Evolutionary conservation across 331 rosid genomes (phyloP).

Genomic region (Malus hybrid): DNA sequence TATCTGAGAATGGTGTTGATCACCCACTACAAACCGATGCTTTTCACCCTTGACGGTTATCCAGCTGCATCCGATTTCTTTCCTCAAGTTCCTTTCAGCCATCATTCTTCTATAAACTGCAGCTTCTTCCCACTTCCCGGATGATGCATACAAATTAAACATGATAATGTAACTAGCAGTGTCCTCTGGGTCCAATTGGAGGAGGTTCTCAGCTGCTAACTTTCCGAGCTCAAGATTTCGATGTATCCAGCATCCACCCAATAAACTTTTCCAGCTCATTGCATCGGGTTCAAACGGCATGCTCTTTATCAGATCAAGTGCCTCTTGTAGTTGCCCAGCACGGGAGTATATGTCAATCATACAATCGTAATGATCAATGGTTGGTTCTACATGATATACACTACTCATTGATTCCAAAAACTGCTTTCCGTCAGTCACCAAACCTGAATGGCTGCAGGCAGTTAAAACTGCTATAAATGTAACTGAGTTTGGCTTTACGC

Average conservation of each 20-base stretch:
- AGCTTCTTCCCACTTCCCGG: constrained; percentile 55
- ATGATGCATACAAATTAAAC: constrained; percentile 43
- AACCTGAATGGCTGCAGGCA: constrained; percentile 55
- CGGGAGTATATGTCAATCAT: constrained; percentile 56
- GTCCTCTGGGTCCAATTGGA: constrained; percentile 37
- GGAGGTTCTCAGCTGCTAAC: constrained; percentile 39
- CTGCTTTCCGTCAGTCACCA: constrained; percentile 37
- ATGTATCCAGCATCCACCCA: constrained; percentile 61
- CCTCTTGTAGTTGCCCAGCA: constrained; percentile 43
- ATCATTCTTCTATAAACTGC: constrained; percentile 39
- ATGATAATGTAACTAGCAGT: constrained; percentile 43
- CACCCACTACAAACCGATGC: constrained; percentile 49
- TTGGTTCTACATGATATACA: constrained; percentile 28
- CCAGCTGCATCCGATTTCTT: constrained; percentile 56
- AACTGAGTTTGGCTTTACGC: constrained; percentile 42
- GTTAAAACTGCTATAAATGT: constrained; percentile 51
- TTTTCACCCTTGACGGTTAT: constrained; percentile 41
- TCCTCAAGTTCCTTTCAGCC: constrained; percentile 42
- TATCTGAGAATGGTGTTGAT: constrained; percentile 48
- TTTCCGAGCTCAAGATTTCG: constrained; percentile 40
- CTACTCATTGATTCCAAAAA: constrained; percentile 44
- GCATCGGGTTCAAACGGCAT: constrained; percentile 42
- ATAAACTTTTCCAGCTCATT: constrained; percentile 58
- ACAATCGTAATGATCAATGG: constrained; percentile 48
- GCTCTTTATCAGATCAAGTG: constrained; percentile 35